Conservation (phyloP, 1,139 yeast species). For the Blastobotrys apis region DNA sequence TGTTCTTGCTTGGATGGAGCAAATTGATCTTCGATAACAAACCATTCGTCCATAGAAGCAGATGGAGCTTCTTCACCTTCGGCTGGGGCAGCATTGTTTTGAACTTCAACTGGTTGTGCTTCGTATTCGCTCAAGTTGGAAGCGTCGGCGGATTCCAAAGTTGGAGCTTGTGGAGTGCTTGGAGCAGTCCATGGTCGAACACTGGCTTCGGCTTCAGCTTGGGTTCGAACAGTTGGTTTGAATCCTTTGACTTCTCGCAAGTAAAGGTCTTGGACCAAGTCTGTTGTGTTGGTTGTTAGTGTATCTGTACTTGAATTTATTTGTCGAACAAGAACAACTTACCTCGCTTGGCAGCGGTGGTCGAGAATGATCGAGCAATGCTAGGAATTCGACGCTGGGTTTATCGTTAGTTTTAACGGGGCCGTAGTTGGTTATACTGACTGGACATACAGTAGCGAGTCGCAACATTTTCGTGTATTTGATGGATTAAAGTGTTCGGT, state of each 20-base stretch:
- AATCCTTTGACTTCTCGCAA: conserved; percentile 80
- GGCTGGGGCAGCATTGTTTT: conserved; percentile 43
- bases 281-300: conserved; percentile 23
- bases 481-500: conserved; percentile 1
- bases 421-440: background rate
- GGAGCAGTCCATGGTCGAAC: conserved; percentile 83
- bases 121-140: conserved; percentile 76
- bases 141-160: conserved; percentile 65
- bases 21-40: conserved; percentile 54
- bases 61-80: conserved; percentile 43
- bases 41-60: conserved; percentile 41
- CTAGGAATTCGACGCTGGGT: conserved; percentile 12
- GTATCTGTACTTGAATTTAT: background rate
- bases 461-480: too few relatives aligned
- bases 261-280: conserved; percentile 81
- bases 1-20: conserved; percentile 45
- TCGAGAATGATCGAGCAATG: conserved; percentile 24
- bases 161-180: conserved; percentile 65
- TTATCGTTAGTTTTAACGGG: background rate
- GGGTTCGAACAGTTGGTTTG: conserved; percentile 75
- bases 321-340: conserved; percentile 4
- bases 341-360: conserved; percentile 23
- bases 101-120: conserved; percentile 69
- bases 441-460: conserved; percentile 15
- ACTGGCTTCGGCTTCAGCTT: conserved; percentile 70